Evolutionary conservation across 257 asterid genomes (phyloP).

Genomic region (Echites panduratus): DNA sequence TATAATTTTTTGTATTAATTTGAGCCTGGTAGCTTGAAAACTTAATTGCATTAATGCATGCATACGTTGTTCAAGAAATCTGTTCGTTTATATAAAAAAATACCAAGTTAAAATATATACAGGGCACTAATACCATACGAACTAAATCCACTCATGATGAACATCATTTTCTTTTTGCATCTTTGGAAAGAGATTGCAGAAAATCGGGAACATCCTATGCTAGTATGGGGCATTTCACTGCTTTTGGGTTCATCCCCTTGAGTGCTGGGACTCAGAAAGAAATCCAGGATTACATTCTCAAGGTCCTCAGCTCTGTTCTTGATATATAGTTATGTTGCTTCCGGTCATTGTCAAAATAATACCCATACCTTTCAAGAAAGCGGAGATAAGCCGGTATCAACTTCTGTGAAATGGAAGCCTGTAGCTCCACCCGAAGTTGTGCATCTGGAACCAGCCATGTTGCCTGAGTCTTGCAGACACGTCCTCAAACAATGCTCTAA

Average conservation of each 20-base stretch:
- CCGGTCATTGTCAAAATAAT: slow-evolving; percentile 73
- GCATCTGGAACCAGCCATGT: slow-evolving; percentile 74
- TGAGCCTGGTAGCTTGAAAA: neutral
- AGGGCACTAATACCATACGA: neutral
- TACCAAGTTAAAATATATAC: neutral
- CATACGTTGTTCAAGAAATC: too few species aligned
- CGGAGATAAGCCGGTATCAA: slow-evolving; percentile 77
- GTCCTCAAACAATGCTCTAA: slow-evolving; percentile 78
- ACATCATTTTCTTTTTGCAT: too few species aligned
- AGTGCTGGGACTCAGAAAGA: slow-evolving; percentile 66
- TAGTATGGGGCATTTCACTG: neutral
- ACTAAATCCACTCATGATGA: neutral
- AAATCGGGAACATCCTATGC: neutral
- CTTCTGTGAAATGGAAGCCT: slow-evolving; percentile 61
- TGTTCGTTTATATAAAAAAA: too few species aligned
- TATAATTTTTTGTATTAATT: too few species aligned
- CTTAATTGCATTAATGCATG: neutral
- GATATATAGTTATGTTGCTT: slow-evolving; percentile 89
- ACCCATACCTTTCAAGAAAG: slow-evolving; percentile 71
- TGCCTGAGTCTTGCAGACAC: slow-evolving; percentile 76
- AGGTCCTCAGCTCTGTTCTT: slow-evolving; percentile 79
- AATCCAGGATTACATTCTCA: slow-evolving; percentile 70
- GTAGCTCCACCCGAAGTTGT: slow-evolving; percentile 78
- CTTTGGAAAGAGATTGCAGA: neutral
- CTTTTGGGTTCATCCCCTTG: slow-evolving; percentile 43